Evolutionary conservation across 2,329 filamentous ascomycete genomes (phyloP).

Genomic region (Aspergillus calidoustus): DNA sequence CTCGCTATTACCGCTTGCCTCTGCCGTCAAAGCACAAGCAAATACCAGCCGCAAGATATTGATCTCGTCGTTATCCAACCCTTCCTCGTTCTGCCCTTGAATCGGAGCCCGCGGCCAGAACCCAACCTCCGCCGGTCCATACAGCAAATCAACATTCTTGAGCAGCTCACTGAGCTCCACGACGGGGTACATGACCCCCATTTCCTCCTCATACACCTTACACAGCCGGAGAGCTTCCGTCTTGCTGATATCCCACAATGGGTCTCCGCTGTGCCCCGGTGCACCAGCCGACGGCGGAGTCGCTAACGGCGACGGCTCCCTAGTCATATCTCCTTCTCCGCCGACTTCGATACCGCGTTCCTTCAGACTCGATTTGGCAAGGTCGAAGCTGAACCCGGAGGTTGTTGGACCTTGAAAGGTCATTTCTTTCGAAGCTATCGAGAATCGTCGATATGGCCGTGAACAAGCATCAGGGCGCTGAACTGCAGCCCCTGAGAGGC

Average conservation of each 20-base stretch:
- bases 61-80: slow-evolving; percentile 63
- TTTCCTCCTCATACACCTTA: slow-evolving; percentile 80
- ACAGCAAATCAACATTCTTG: slow-evolving; percentile 67
- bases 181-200: slow-evolving; percentile 88
- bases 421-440: slow-evolving; percentile 51
- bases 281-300: slow-evolving; percentile 29
- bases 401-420: slow-evolving; percentile 86
- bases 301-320: slow-evolving; percentile 40
- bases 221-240: slow-evolving; percentile 81
- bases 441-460: slow-evolving; percentile 26
- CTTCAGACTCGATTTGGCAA: slow-evolving; percentile 82
- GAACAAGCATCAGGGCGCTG: neutral
- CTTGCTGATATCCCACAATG: slow-evolving; percentile 74
- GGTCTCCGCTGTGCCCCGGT: slow-evolving; percentile 59
- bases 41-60: slow-evolving; percentile 80
- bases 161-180: slow-evolving; percentile 72
- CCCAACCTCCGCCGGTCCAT: slow-evolving; percentile 43
- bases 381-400: slow-evolving; percentile 78
- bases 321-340: slow-evolving; percentile 61
- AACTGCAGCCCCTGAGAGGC: neutral
- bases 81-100: slow-evolving; percentile 35
- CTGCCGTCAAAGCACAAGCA: slow-evolving; percentile 75
- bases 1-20: slow-evolving; percentile 77
- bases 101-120: neutral
- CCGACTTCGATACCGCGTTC: slow-evolving; percentile 77